These are phyloP conservation scores for Pontederia paniculata DNA, from an alignment of 176 grass and related monocot species.

Conservation along the genomic window DNA sequence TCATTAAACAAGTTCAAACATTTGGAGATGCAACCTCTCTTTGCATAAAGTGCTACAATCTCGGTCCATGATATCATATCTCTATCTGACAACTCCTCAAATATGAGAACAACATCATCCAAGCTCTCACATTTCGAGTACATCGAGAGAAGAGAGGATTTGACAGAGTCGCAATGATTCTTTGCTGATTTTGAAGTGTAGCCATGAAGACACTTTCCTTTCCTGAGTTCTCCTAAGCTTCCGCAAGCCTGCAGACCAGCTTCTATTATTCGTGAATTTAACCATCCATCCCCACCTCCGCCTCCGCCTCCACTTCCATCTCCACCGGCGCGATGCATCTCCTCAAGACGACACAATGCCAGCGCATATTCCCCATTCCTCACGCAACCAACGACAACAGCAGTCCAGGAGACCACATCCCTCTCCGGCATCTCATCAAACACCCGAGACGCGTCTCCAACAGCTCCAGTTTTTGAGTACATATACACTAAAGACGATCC, in stretches of 20 bases:
- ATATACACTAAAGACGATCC: constrained; percentile 56
- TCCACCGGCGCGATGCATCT: constrained; percentile 24
- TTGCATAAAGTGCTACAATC: constrained; percentile 42
- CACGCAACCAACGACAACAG: constrained; percentile 51
- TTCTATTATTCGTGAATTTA: constrained; percentile 53
- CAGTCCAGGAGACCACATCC: constrained; percentile 63
- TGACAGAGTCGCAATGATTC: constrained; percentile 15
- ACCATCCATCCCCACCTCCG: background rate
- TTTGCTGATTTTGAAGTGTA: constrained; percentile 30
- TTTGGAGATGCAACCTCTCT: constrained; percentile 27
- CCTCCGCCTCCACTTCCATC: too few species aligned
- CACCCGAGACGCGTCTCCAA: constrained; percentile 28
- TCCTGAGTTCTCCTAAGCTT: constrained; percentile 26
- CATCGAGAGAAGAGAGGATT: constrained; percentile 49
- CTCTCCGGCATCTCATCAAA: constrained; percentile 59
- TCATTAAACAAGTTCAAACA: constrained; percentile 26
- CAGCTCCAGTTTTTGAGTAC: constrained; percentile 38
- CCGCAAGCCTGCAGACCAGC: constrained; percentile 44
- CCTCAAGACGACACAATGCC: constrained; percentile 27
- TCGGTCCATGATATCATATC: constrained; percentile 68
- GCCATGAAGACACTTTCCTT: constrained; percentile 47
- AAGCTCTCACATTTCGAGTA: constrained; percentile 50
- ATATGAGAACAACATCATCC: constrained; percentile 29
- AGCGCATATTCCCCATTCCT: constrained; percentile 27
- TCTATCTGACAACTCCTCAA: constrained; percentile 44